These are phyloP conservation scores for Malbranchea cinnamomea DNA, from an alignment of 2,329 filamentous ascomycete species.

Conservation along the genomic window DNA sequence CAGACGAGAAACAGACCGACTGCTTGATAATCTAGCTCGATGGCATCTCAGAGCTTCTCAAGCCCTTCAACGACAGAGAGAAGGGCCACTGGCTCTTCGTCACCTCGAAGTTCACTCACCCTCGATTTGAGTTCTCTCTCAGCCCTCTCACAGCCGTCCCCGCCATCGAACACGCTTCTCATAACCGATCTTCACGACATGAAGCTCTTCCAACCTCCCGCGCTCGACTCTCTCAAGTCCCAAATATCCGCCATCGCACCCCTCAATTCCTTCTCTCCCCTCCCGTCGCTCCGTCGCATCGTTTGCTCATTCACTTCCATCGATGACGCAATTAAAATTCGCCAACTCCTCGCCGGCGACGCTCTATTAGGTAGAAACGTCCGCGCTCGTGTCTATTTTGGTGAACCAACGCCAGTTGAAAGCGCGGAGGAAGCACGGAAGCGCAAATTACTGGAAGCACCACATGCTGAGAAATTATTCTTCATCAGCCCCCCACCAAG, in stretches of 20 bases:
- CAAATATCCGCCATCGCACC: slow-evolving; percentile 27
- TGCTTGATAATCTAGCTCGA: too few relatives aligned
- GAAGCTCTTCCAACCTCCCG: slow-evolving; percentile 31
- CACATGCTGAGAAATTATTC: slow-evolving; percentile 47
- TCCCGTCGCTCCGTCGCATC: slow-evolving; percentile 36
- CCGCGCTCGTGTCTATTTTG: slow-evolving; percentile 37
- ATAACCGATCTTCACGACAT: slow-evolving; percentile 34
- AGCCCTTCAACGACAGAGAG: too few relatives aligned
- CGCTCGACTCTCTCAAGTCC: slow-evolving; percentile 28
- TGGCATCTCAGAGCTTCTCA: too few relatives aligned
- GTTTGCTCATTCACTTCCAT: slow-evolving; percentile 33
- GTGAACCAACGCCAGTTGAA: slow-evolving; percentile 32
- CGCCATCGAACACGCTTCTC: slow-evolving; percentile 36
- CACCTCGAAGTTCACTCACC: slow-evolving; percentile 22
- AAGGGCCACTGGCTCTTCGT: too few relatives aligned
- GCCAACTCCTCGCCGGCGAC: slow-evolving; percentile 27
- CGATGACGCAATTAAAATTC: slow-evolving; percentile 28
- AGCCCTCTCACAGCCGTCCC: slow-evolving; percentile 29
- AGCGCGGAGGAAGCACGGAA: slow-evolving; percentile 20
- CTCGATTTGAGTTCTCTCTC: slow-evolving; percentile 33
- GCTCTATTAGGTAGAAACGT: slow-evolving; percentile 18
- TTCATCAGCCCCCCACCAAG: slow-evolving; percentile 51
- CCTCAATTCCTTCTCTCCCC: slow-evolving; percentile 36
- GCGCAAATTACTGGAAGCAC: slow-evolving; percentile 37
- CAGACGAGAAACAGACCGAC: too few relatives aligned